Evolutionary conservation across 2,329 filamentous ascomycete species (phyloP).

Genomic region (Beauveria pseudobassiana): DNA sequence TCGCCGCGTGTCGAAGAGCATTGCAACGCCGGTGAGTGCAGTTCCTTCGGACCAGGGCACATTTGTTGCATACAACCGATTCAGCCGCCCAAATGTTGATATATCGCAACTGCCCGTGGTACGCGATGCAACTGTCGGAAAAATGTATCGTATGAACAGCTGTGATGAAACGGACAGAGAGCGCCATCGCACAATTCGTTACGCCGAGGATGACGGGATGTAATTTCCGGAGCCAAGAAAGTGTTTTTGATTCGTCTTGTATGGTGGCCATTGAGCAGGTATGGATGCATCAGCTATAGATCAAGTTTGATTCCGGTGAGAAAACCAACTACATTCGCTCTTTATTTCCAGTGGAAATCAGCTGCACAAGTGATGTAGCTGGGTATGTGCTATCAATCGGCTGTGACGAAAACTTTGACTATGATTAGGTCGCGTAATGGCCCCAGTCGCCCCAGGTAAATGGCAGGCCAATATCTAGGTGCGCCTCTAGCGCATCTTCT

Average conservation of each 20-base stretch:
- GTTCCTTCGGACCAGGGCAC: conserved; percentile 27
- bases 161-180: neutral
- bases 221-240: neutral
- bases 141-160: neutral
- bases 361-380: neutral
- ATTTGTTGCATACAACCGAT: conserved; percentile 42
- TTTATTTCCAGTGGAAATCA: neutral
- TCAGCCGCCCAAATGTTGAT: conserved; percentile 30
- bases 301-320: neutral
- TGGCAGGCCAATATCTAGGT: conserved; percentile 45
- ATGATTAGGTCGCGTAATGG: conserved; percentile 24
- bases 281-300: neutral
- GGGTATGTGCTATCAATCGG: neutral
- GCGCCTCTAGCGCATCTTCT: conserved; percentile 46
- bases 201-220: neutral
- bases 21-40: conserved; percentile 32
- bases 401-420: conserved; percentile 1
- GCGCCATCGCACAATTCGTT: conserved; percentile 3
- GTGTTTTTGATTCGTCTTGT: neutral
- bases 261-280: neutral
- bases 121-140: neutral
- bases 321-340: conserved; percentile 9
- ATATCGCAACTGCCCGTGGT: neutral
- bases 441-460: conserved; percentile 44
- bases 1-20: conserved; percentile 28